A percentile compares a stretch with the other conserved stretches of the same genome.
These are phyloP conservation scores for Coelomomyces lativittatus DNA, from an alignment of 371 early-diverging fungal genomes.

Conservation along the genomic window DNA sequence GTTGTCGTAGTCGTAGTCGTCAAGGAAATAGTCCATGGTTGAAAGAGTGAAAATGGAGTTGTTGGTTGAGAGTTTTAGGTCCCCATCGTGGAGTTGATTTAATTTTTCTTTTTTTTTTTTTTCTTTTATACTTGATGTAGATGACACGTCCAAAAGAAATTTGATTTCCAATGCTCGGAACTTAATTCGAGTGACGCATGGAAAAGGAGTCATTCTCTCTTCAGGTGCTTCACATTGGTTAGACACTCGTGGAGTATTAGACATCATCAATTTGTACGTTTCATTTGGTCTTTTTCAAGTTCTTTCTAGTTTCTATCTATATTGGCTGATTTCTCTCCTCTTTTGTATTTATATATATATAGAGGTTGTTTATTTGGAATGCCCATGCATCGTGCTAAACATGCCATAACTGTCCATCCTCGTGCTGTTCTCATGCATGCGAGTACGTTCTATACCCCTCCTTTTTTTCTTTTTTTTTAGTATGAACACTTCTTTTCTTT, in stretches of 20 bases:
- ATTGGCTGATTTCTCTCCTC: slow-evolving; percentile 1
- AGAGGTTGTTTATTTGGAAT: slow-evolving; percentile 36
- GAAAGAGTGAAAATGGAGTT: no score
- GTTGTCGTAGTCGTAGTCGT: no score
- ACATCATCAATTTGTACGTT: slow-evolving; percentile 63
- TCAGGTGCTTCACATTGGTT: slow-evolving; percentile 58
- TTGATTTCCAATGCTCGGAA: slow-evolving; percentile 55
- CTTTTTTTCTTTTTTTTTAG: not conserved
- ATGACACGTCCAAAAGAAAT: slow-evolving; percentile 31
- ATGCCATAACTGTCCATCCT: slow-evolving; percentile 21
- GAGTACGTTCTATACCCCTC: slow-evolving; percentile 9
- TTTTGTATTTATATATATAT: not conserved
- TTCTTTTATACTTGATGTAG: slow-evolving; percentile 9
- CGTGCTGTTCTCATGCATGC: slow-evolving; percentile 34
- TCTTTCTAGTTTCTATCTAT: not conserved
- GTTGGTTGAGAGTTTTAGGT: no score
- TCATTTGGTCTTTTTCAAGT: not conserved
- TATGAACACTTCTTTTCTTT: slow-evolving; percentile 1
- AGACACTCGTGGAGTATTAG: slow-evolving; percentile 63
- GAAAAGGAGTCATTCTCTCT: slow-evolving; percentile 67
- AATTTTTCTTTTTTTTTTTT: slow-evolving; percentile 1
- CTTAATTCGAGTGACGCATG: slow-evolving; percentile 61
- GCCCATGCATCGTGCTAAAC: slow-evolving; percentile 25
- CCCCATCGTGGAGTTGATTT: not conserved
- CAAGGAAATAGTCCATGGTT: no score